A percentile compares a stretch with the other conserved stretches of the same genome.
phyloP scores from a whole-genome alignment of 208 protist species.

The Leishmania tropica region DNA sequence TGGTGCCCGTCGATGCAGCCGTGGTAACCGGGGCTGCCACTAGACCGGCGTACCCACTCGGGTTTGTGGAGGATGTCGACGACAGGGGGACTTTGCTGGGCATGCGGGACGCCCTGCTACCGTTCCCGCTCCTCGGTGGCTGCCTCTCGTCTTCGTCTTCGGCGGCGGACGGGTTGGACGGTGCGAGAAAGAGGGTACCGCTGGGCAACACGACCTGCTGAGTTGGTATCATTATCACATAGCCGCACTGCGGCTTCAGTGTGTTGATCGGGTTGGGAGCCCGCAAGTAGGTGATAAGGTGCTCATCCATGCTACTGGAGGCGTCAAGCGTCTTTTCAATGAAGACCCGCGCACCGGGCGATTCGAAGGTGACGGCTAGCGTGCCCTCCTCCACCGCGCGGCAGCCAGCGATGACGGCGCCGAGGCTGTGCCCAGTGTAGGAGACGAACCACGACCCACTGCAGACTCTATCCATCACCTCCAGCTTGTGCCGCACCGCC shows the following conservation, averaged over 20 bases:
- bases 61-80: background rate
- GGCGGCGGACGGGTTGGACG: background rate
- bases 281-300: constrained; percentile 81
- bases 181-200: constrained; percentile 32
- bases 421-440: constrained; percentile 92
- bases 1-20: background rate
- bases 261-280: constrained; percentile 92
- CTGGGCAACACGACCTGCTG: constrained; percentile 28
- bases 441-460: constrained; percentile 61
- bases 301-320: constrained; percentile 31
- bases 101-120: background rate
- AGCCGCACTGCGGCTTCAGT: constrained; percentile 85
- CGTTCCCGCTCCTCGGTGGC: background rate
- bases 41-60: background rate
- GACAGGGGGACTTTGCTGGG: background rate
- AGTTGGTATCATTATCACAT: constrained; percentile 73
- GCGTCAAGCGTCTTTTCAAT: constrained; percentile 58
- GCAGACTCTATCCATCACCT: constrained; percentile 16
- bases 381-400: constrained; percentile 80
- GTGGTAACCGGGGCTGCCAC: background rate
- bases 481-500: constrained; percentile 62
- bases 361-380: constrained; percentile 88
- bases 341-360: constrained; percentile 73
- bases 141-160: constrained; percentile 15
- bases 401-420: constrained; percentile 82